A percentile compares a stretch with the other conserved stretches of the same genome.
These are phyloP conservation scores for Xylariomycetidae sp. DNA, from an alignment of 2,329 filamentous ascomycete species.

Conservation along the genomic window DNA sequence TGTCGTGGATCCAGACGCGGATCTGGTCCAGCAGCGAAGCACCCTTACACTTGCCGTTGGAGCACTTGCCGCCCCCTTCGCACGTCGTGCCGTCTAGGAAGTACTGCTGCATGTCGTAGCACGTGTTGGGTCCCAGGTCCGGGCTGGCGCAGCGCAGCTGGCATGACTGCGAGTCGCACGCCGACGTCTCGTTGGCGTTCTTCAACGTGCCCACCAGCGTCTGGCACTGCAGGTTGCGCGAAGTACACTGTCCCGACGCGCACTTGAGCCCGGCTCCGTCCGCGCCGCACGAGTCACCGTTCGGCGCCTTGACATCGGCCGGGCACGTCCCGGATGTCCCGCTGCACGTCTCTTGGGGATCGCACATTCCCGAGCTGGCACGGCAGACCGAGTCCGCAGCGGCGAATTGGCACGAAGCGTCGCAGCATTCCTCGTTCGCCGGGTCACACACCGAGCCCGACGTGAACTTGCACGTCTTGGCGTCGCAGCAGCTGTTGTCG, in stretches of 20 bases:
- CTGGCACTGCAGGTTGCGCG: constrained; percentile 82
- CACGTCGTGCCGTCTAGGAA: constrained; percentile 91
- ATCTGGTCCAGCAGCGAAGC: constrained; percentile 65
- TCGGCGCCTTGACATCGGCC: constrained; percentile 57
- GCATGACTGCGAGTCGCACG: constrained; percentile 71
- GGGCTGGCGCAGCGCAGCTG: constrained; percentile 70
- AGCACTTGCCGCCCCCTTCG: constrained; percentile 70
- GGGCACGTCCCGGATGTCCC: constrained; percentile 72
- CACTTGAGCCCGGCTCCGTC: constrained; percentile 61
- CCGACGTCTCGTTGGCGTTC: constrained; percentile 68
- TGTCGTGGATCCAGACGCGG: constrained; percentile 65
- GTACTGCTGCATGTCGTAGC: constrained; percentile 77
- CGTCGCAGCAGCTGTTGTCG: constrained; percentile 75
- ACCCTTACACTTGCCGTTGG: constrained; percentile 72
- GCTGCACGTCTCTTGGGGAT: constrained; percentile 77
- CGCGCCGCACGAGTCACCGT: constrained; percentile 67
- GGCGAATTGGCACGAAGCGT: constrained; percentile 58
- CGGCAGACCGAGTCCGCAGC: constrained; percentile 70
- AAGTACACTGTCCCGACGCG: constrained; percentile 91
- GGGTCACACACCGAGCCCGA: constrained; percentile 70
- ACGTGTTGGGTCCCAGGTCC: constrained; percentile 57
- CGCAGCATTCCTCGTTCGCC: constrained; percentile 78
- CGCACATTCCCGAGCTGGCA: constrained; percentile 70
- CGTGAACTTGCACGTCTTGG: constrained; percentile 80
- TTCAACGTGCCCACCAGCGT: constrained; percentile 72